Evolutionary conservation across 768 basidiomycete genomes (phyloP).

Genomic region (Gloeostereum incarnatum): DNA sequence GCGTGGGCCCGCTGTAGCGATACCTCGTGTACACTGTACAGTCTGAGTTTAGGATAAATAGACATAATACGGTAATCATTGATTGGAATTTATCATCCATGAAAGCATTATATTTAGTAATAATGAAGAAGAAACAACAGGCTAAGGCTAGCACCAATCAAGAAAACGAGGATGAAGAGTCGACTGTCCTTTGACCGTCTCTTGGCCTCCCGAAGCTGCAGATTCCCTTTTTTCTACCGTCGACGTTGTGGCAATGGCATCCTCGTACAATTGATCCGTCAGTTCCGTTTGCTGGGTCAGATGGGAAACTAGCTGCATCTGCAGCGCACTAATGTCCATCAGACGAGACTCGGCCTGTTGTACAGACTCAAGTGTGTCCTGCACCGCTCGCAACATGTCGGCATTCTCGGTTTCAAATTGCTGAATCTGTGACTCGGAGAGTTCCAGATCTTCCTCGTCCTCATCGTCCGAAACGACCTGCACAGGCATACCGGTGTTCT

Average conservation of each 20-base stretch:
- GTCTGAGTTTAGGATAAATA: not conserved
- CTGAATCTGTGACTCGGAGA: slow-evolving; percentile 82
- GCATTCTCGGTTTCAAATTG: slow-evolving; percentile 93
- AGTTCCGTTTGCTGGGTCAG: slow-evolving; percentile 85
- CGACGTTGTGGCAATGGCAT: slow-evolving; percentile 80
- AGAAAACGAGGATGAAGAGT: slow-evolving; percentile 84
- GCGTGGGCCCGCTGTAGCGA: no score
- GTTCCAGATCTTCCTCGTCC: slow-evolving; percentile 76
- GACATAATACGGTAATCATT: no score
- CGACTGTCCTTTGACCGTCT: slow-evolving; percentile 81
- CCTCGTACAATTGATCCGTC: slow-evolving; percentile 91
- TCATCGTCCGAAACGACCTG: slow-evolving; percentile 35
- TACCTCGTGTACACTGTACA: slow-evolving; percentile 1
- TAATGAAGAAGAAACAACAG: slow-evolving; percentile 91
- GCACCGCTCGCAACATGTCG: slow-evolving; percentile 72
- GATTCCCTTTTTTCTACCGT: slow-evolving; percentile 86
- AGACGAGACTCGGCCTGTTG: slow-evolving; percentile 88
- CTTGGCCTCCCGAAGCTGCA: slow-evolving; percentile 83
- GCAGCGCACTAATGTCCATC: slow-evolving; percentile 87
- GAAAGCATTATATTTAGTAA: slow-evolving; percentile 61
- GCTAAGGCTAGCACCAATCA: slow-evolving; percentile 86
- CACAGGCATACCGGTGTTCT: slow-evolving; percentile 13
- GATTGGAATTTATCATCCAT: no score
- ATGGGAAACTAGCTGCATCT: slow-evolving; percentile 86
- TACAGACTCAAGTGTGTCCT: slow-evolving; percentile 81